Conservation (phyloP, 495 filamentous ascomycete genomes). For the Penicillium pulvis region DNA sequence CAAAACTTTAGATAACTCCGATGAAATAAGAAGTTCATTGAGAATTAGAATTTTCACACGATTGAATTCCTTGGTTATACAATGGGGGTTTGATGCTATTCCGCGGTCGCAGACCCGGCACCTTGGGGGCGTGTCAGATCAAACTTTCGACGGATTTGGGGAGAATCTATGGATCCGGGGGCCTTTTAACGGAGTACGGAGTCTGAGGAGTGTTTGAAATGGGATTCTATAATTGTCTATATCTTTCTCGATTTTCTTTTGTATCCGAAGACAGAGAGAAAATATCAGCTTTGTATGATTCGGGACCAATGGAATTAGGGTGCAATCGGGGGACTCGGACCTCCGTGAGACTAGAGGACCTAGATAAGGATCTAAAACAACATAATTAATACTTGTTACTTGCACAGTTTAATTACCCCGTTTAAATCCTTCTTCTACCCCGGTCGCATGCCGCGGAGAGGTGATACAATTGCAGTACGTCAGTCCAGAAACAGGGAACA, state of each 20-base stretch:
- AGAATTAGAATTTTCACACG: neutral
- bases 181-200: neutral
- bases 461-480: conserved; percentile 10
- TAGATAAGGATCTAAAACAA: conserved; percentile 8
- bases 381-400: neutral
- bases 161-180: conserved; percentile 2
- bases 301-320: conserved; percentile 6
- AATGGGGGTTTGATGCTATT: neutral
- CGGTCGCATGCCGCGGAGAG: conserved; percentile 7
- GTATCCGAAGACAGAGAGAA: neutral
- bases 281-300: neutral
- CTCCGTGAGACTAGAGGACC: conserved; percentile 3
- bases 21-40: neutral
- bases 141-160: neutral
- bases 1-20: neutral
- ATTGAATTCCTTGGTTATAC: neutral
- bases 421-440: neutral
- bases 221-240: no score
- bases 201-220: neutral
- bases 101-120: neutral
- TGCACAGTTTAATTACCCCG: neutral
- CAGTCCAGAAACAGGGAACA: conserved; percentile 27
- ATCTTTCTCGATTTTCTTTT: no score
- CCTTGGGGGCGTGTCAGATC: neutral
- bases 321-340: conserved; percentile 10